A percentile compares a stretch with the other conserved stretches of the same genome.
Conservation (phyloP, 2,329 filamentous ascomycete genomes). For the Beauveria australis region DNA sequence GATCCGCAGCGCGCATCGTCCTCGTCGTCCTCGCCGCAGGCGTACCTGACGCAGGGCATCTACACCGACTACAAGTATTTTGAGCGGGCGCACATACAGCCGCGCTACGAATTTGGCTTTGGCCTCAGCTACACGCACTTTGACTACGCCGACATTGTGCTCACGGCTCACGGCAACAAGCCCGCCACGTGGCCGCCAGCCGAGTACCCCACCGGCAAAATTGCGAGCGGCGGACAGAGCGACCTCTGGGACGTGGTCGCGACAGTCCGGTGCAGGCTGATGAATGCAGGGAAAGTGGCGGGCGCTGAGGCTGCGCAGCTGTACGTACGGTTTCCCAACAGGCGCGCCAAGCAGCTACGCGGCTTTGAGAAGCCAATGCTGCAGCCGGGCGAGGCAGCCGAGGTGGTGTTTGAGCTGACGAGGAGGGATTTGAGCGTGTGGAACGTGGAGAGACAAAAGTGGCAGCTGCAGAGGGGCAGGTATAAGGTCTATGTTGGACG, state of each 20-base stretch:
- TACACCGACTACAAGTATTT: conserved; percentile 50
- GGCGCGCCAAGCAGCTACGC: conserved; percentile 49
- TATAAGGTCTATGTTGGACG: conserved; percentile 38
- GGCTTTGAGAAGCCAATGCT: conserved; percentile 56
- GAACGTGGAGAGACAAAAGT: conserved; percentile 54
- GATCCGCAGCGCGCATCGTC: conserved; percentile 34
- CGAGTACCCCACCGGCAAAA: conserved; percentile 30
- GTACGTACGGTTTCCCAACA: conserved; percentile 37
- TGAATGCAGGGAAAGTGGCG: conserved; percentile 33
- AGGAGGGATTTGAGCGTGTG: conserved; percentile 59
- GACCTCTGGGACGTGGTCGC: conserved; percentile 41
- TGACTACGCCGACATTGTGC: conserved; percentile 34
- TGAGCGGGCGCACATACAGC: conserved; percentile 37
- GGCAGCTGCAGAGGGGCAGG: conserved; percentile 41
- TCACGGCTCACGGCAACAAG: conserved; percentile 20
- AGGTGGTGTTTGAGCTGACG: conserved; percentile 45
- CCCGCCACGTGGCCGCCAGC: conserved; percentile 16
- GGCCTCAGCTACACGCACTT: conserved; percentile 50
- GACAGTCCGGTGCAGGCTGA: conserved; percentile 29
- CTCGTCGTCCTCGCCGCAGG: conserved; percentile 41
- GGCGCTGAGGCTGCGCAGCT: conserved; percentile 42
- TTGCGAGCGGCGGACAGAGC: conserved; percentile 35
- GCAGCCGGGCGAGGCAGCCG: conserved; percentile 34
- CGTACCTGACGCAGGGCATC: conserved; percentile 43
- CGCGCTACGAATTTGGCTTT: conserved; percentile 48